These are phyloP conservation scores for Trametopsis cervina DNA, from an alignment of 768 basidiomycete species.

Conservation along the genomic window DNA sequence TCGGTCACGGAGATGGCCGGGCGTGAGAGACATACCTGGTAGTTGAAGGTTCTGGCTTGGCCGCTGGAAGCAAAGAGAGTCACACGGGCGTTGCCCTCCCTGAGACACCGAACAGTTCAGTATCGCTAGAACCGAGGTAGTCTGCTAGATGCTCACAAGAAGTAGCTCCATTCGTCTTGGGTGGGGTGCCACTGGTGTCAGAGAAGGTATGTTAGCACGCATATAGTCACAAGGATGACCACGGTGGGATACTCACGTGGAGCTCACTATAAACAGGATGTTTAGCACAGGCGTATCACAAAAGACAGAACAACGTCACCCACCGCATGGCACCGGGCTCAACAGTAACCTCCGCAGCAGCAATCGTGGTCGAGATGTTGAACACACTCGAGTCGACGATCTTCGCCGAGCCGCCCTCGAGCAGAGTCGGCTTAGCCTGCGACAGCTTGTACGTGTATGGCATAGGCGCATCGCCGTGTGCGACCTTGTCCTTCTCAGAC, in stretches of 20 bases:
- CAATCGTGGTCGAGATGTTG: slow-evolving; percentile 43
- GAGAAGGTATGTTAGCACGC: slow-evolving; percentile 29
- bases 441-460: slow-evolving; percentile 52
- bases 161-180: slow-evolving; percentile 40
- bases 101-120: slow-evolving; percentile 10
- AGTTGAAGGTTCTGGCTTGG: slow-evolving; percentile 38
- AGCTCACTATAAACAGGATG: slow-evolving; percentile 13
- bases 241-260: slow-evolving; percentile 31
- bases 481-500: not conserved
- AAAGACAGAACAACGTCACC: too few relatives aligned
- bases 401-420: slow-evolving; percentile 52
- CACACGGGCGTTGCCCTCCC: slow-evolving; percentile 34
- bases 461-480: slow-evolving; percentile 22
- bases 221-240: slow-evolving; percentile 48
- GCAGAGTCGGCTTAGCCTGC: slow-evolving; percentile 32
- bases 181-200: slow-evolving; percentile 44
- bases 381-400: slow-evolving; percentile 53
- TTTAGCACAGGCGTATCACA: too few relatives aligned
- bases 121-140: not conserved
- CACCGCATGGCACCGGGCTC: slow-evolving; percentile 47
- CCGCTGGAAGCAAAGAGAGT: slow-evolving; percentile 34
- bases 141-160: slow-evolving; percentile 16
- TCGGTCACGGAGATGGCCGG: slow-evolving; percentile 12
- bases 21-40: slow-evolving; percentile 29
- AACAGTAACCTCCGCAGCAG: slow-evolving; percentile 50